Evolutionary conservation across 2,329 filamentous ascomycete species (phyloP).

Genomic region (Aspergillus costaricaensis): DNA sequence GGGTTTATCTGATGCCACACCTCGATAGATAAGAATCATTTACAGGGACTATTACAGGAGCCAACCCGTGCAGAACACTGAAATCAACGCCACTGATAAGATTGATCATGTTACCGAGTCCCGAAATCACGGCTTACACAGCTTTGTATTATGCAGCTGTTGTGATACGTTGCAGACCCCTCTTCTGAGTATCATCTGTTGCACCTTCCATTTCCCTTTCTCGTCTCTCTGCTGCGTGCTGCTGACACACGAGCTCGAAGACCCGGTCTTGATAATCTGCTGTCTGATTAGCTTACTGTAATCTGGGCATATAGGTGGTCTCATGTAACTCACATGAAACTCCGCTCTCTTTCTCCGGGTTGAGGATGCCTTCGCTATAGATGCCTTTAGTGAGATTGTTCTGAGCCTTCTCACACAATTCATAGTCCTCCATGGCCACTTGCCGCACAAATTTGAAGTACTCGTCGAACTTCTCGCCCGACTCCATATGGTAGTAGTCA

Average conservation of each 20-base stretch:
- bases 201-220: slow-evolving; percentile 8
- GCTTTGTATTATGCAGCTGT: slow-evolving; percentile 1
- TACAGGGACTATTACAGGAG: neutral
- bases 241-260: slow-evolving; percentile 48
- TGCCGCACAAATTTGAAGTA: slow-evolving; percentile 60
- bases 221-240: slow-evolving; percentile 42
- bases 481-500: slow-evolving; percentile 58
- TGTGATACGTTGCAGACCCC: slow-evolving; percentile 1
- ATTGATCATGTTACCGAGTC: neutral
- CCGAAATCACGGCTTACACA: neutral
- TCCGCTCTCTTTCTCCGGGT: slow-evolving; percentile 58
- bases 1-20: neutral
- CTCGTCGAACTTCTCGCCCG: slow-evolving; percentile 56
- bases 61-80: neutral
- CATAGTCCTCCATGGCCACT: slow-evolving; percentile 59
- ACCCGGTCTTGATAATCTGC: slow-evolving; percentile 52
- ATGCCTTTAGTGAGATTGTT: slow-evolving; percentile 56
- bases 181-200: slow-evolving; percentile 11
- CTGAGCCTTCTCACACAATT: slow-evolving; percentile 60
- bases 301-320: slow-evolving; percentile 3
- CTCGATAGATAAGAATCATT: neutral
- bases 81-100: neutral
- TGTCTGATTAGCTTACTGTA: neutral
- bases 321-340: slow-evolving; percentile 48
- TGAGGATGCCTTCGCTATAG: slow-evolving; percentile 58